Conservation (phyloP, 2,329 filamentous ascomycete genomes). For the Clarireedia monteithiana region DNA sequence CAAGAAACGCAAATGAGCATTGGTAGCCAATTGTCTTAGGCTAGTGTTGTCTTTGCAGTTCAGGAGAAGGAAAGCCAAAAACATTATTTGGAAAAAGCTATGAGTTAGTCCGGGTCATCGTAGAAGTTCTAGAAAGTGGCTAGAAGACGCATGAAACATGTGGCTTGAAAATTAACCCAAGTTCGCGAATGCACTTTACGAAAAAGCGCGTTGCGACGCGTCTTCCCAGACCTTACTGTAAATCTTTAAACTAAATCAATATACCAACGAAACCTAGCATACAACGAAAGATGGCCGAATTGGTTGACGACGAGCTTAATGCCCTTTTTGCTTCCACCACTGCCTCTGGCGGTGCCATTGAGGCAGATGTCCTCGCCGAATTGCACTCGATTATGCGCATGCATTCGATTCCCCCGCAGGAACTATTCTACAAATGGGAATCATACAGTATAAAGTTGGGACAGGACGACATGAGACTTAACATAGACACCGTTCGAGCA, state of each 20-base stretch:
- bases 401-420: slow-evolving; percentile 72
- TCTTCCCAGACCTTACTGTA: slow-evolving; percentile 3
- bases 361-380: slow-evolving; percentile 72
- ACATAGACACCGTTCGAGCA: slow-evolving; percentile 62
- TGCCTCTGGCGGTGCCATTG: slow-evolving; percentile 36
- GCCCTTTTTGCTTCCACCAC: slow-evolving; percentile 23
- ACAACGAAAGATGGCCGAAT: slow-evolving; percentile 16
- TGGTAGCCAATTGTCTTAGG: no score
- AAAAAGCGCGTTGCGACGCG: slow-evolving; percentile 7
- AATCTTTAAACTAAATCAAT: background rate
- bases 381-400: slow-evolving; percentile 80
- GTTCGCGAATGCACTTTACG: slow-evolving; percentile 6
- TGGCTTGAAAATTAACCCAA: background rate
- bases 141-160: background rate
- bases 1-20: no score
- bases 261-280: background rate
- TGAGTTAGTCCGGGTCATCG: no score
- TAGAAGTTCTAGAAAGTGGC: background rate
- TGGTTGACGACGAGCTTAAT: slow-evolving; percentile 19
- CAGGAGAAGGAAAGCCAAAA: no score
- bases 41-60: no score
- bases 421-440: slow-evolving; percentile 98
- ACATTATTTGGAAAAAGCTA: no score
- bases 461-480: slow-evolving; percentile 63
- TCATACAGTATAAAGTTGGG: slow-evolving; percentile 96